Evolutionary conservation across 768 basidiomycete genomes (phyloP).

Genomic region (Amanita exitialis): DNA sequence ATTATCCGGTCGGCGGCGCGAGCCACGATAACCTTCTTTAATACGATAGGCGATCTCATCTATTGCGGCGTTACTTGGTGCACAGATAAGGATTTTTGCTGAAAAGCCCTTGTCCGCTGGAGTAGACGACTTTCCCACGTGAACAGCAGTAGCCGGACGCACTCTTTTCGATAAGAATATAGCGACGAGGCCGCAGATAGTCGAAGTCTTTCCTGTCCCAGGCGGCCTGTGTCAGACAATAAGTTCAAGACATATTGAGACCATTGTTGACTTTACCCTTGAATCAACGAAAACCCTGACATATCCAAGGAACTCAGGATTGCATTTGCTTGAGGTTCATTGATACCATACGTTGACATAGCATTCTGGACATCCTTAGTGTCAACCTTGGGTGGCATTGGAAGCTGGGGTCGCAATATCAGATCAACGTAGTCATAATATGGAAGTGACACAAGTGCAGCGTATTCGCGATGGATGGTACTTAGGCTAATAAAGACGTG

Average conservation of each 20-base stretch:
- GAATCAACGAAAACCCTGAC: slow-evolving; percentile 82
- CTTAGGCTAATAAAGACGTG: slow-evolving; percentile 48
- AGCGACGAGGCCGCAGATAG: slow-evolving; percentile 90
- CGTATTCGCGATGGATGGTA: slow-evolving; percentile 89
- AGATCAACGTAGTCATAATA: slow-evolving; percentile 71
- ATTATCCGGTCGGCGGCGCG: slow-evolving; percentile 39
- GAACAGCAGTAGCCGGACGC: slow-evolving; percentile 36
- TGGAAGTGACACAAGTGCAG: slow-evolving; percentile 71
- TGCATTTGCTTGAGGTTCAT: slow-evolving; percentile 91
- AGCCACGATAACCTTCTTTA: slow-evolving; percentile 62
- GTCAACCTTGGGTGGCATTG: slow-evolving; percentile 33
- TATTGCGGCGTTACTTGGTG: slow-evolving; percentile 97
- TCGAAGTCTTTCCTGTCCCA: slow-evolving; percentile 97
- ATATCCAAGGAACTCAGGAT: slow-evolving; percentile 65
- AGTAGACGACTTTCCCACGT: slow-evolving; percentile 28
- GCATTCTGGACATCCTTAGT: slow-evolving; percentile 44
- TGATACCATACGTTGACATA: slow-evolving; percentile 67
- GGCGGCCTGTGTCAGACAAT: slow-evolving; percentile 58
- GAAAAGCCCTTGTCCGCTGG: slow-evolving; percentile 32
- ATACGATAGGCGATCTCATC: slow-evolving; percentile 90
- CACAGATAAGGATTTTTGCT: slow-evolving; percentile 78
- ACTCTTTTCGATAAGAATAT: slow-evolving; percentile 59
- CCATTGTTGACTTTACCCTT: slow-evolving; percentile 54
- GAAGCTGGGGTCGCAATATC: slow-evolving; percentile 61
- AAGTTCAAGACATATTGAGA: neutral